phyloP scores from a whole-genome alignment of 768 basidiomycete genomes.

The Leccinum obscurum region DNA sequence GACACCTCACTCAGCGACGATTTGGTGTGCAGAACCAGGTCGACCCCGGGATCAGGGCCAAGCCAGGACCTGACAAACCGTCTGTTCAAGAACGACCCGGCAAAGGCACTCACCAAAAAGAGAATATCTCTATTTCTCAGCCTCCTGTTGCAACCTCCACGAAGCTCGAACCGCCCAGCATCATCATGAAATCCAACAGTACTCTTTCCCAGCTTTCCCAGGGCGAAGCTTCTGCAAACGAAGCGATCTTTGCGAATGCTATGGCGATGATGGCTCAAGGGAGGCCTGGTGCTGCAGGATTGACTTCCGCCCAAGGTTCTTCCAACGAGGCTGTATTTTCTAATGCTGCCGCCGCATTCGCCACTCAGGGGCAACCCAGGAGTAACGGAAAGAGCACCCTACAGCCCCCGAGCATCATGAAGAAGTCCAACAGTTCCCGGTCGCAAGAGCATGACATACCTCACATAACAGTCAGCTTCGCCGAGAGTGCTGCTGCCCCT shows the following conservation, averaged over 20 bases:
- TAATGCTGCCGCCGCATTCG: slow-evolving; percentile 19
- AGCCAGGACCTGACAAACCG: slow-evolving; percentile 16
- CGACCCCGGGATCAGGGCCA: slow-evolving; percentile 16
- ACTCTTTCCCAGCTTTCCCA: slow-evolving; percentile 30
- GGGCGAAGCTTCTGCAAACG: slow-evolving; percentile 25
- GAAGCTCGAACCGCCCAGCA: slow-evolving; percentile 23
- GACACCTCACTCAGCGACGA: slow-evolving; percentile 24
- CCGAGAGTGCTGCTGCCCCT: slow-evolving; percentile 4
- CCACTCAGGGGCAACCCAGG: slow-evolving; percentile 11
- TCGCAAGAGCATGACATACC: slow-evolving; percentile 29
- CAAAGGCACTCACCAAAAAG: slow-evolving; percentile 28
- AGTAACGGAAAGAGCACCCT: slow-evolving; percentile 8
- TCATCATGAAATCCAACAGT: slow-evolving; percentile 29
- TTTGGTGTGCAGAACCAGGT: slow-evolving; percentile 12
- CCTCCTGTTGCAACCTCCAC: slow-evolving; percentile 7
- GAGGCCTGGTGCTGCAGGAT: slow-evolving; percentile 4
- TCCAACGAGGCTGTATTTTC: slow-evolving; percentile 29
- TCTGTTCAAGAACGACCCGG: slow-evolving; percentile 13
- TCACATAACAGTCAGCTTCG: slow-evolving; percentile 29
- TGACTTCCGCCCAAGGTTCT: slow-evolving; percentile 23
- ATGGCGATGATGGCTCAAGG: slow-evolving; percentile 22
- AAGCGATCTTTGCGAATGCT: slow-evolving; percentile 28
- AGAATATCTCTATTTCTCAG: slow-evolving; percentile 22
- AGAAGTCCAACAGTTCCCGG: slow-evolving; percentile 29
- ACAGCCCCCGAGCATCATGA: slow-evolving; percentile 26